Conservation (phyloP, 2,329 filamentous ascomycete species). For the Fonsecaea erecta region DNA sequence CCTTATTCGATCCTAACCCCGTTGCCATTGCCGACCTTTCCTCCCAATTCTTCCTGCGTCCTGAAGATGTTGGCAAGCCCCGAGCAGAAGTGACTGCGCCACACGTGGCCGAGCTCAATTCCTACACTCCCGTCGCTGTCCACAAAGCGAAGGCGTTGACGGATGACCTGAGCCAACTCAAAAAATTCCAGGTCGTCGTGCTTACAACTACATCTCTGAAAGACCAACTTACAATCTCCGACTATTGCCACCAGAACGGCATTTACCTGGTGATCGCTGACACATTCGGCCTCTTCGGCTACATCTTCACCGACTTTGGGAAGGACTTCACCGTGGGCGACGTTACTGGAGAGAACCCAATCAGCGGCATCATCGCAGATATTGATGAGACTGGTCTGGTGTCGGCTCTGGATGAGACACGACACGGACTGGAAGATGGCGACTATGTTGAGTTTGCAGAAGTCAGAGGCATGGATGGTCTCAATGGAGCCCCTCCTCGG, state of each 20-base stretch:
- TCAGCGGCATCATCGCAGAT: conserved; percentile 84
- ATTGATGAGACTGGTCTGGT: conserved; percentile 91
- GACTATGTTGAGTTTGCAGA: conserved; percentile 96
- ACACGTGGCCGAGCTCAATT: conserved; percentile 90
- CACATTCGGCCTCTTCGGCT: conserved; percentile 91
- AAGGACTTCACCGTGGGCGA: conserved; percentile 91
- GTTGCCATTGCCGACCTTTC: conserved; percentile 87
- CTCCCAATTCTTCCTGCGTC: conserved; percentile 93
- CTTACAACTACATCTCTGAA: conserved; percentile 82
- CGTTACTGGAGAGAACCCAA: conserved; percentile 83
- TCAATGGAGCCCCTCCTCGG: conserved; percentile 82
- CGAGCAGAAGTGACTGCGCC: conserved; percentile 85
- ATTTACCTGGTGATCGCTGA: conserved; percentile 89
- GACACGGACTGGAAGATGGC: conserved; percentile 93
- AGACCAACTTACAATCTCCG: conserved; percentile 80
- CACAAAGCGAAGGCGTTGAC: conserved; percentile 69
- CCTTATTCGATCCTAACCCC: conserved; percentile 86
- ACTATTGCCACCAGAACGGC: conserved; percentile 91
- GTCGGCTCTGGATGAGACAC: conserved; percentile 89
- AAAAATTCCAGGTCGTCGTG: conserved; percentile 90
- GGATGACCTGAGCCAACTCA: conserved; percentile 77
- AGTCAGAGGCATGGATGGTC: conserved; percentile 83
- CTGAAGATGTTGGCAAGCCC: conserved; percentile 87
- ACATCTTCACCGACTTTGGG: conserved; percentile 96
- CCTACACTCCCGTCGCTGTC: conserved; percentile 87